Conservation (phyloP, 169 alveolate genomes). For the Cryptosporidium canis region DNA sequence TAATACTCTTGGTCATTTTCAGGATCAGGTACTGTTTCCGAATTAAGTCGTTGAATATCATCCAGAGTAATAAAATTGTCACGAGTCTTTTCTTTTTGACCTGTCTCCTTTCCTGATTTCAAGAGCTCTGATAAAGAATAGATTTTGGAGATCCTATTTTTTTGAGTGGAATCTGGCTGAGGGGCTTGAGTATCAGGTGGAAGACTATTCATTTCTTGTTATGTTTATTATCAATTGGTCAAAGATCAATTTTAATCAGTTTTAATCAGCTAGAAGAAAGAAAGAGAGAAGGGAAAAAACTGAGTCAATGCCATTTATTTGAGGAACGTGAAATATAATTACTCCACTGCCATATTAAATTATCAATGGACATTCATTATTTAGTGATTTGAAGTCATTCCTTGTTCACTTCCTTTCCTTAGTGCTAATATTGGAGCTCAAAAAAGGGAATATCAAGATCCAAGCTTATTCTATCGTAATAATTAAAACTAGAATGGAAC, state of each 20-base stretch:
- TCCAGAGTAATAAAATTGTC: constrained; percentile 28
- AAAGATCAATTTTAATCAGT: too few relatives aligned
- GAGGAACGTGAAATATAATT: not conserved
- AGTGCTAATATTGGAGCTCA: too few relatives aligned
- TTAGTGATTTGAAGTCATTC: too few relatives aligned
- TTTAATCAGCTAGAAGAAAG: too few relatives aligned
- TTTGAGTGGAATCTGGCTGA: not conserved
- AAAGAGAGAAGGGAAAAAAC: too few relatives aligned
- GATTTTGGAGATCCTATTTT: constrained; percentile 45
- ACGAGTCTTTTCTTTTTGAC: not conserved
- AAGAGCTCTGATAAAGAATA: constrained; percentile 20
- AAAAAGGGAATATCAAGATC: too few relatives aligned
- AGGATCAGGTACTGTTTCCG: not conserved
- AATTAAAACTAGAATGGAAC: too few relatives aligned
- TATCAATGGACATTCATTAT: not conserved
- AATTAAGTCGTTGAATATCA: constrained; percentile 30
- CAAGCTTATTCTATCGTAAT: too few relatives aligned
- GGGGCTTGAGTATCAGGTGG: not conserved
- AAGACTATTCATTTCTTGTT: not conserved
- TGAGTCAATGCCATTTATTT: not conserved
- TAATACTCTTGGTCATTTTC: constrained; percentile 29
- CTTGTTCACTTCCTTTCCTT: too few relatives aligned
- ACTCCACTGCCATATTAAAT: not conserved
- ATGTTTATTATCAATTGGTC: too few relatives aligned
- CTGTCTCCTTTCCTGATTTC: not conserved